Evolutionary conservation across 1,284 basidiomycete species (phyloP).

Genomic region (Xerocomus amazonicus): DNA sequence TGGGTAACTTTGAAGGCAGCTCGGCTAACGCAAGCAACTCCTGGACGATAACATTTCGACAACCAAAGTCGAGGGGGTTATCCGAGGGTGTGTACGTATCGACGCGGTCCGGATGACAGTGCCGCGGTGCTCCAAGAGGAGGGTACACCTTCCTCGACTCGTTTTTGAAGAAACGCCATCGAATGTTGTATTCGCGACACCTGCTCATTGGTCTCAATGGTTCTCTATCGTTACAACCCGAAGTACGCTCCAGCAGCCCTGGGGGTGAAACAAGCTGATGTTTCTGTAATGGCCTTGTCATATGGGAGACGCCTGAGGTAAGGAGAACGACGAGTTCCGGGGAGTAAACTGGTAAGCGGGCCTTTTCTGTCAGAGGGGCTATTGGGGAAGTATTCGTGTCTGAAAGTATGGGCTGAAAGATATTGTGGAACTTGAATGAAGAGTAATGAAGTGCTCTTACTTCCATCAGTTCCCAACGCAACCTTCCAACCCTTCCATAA

Average conservation of each 20-base stretch:
- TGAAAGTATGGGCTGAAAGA: constrained; percentile 49
- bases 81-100: constrained; percentile 4
- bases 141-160: constrained; percentile 56
- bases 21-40: constrained; percentile 49
- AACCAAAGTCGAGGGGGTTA: constrained; percentile 36
- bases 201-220: constrained; percentile 65
- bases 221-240: constrained; percentile 53
- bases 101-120: constrained; percentile 2
- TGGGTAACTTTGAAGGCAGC: constrained; percentile 10
- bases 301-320: constrained; percentile 48
- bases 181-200: constrained; percentile 67
- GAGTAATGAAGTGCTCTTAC: constrained; percentile 33
- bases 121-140: constrained; percentile 49
- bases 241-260: constrained; percentile 52
- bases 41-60: constrained; percentile 45
- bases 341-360: constrained; percentile 61
- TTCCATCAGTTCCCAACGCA: constrained; percentile 63
- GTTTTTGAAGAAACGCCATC: constrained; percentile 58
- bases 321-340: constrained; percentile 59
- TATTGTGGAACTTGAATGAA: constrained; percentile 8
- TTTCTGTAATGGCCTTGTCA: constrained; percentile 40
- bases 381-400: constrained; percentile 45
- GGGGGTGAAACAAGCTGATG: constrained; percentile 48
- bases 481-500: constrained; percentile 72
- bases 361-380: constrained; percentile 49